phyloP scores from a whole-genome alignment of 163 green algal species.

The Prototheca wickerhamii region DNA sequence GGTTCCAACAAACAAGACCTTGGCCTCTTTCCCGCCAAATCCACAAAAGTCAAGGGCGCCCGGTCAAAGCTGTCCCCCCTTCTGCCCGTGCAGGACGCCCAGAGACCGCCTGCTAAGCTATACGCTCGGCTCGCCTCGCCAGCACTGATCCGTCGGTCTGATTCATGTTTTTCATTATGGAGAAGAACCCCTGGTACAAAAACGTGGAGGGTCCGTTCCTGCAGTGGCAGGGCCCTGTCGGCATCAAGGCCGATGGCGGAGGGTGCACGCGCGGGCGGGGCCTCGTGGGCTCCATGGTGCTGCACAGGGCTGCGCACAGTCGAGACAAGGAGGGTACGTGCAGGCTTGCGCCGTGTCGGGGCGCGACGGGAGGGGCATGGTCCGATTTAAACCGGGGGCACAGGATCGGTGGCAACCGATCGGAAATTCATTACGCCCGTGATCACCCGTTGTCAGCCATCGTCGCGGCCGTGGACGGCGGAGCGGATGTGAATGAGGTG shows the following conservation, averaged over 20 bases:
- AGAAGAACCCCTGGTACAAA: slow-evolving; percentile 72
- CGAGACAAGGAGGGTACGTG: slow-evolving; percentile 49
- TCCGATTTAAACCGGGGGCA: neutral
- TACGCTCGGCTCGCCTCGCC: neutral
- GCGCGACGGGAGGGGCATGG: neutral
- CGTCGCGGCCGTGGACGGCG: slow-evolving; percentile 47
- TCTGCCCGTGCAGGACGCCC: neutral
- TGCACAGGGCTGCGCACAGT: slow-evolving; percentile 73
- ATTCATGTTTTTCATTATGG: slow-evolving; percentile 35
- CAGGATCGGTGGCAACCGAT: neutral
- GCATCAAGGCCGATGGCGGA: slow-evolving; percentile 75
- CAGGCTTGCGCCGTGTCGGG: too few relatives aligned
- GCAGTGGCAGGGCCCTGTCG: slow-evolving; percentile 59
- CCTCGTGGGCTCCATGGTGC: slow-evolving; percentile 66
- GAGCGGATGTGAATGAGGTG: slow-evolving; percentile 81
- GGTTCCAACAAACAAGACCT: too few relatives aligned
- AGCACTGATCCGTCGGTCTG: too few relatives aligned
- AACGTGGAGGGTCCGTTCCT: slow-evolving; percentile 55
- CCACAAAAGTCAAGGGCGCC: neutral
- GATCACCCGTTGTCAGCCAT: slow-evolving; percentile 42
- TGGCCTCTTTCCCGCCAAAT: neutral
- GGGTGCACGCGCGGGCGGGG: slow-evolving; percentile 66
- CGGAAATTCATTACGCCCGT: too few relatives aligned
- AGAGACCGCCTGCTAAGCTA: neutral
- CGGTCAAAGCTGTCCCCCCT: neutral